Percentiles rank a stretch among this genome's conserved stretches.
These are phyloP conservation scores for Cutaneotrichosporon cutaneum DNA, from an alignment of 1,284 basidiomycete species.

Conservation along the genomic window DNA sequence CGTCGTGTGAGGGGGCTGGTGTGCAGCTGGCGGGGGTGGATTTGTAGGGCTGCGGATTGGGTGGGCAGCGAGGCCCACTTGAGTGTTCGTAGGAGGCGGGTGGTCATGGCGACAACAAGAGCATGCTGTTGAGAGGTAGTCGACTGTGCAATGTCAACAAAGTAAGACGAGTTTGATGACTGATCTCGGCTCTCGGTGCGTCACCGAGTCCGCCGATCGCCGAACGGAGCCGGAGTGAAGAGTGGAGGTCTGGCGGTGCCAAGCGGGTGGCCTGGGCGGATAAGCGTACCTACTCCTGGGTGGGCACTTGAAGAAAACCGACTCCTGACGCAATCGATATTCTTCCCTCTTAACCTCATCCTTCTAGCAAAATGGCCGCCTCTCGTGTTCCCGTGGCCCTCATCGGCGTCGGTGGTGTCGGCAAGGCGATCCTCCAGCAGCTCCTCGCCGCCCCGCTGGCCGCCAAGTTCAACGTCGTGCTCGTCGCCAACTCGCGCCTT, in stretches of 20 bases:
- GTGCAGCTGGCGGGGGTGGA: conserved; percentile 5
- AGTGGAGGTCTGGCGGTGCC: background rate
- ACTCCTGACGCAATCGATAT: background rate
- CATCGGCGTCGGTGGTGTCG: conserved; percentile 84
- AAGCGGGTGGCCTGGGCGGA: background rate
- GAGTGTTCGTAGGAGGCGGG: background rate
- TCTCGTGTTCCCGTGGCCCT: conserved; percentile 62
- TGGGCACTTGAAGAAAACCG: background rate
- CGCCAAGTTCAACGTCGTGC: conserved; percentile 64
- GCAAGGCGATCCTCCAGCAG: conserved; percentile 70
- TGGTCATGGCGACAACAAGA: background rate
- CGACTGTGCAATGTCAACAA: background rate
- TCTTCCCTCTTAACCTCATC: background rate
- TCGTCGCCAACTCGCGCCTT: conserved; percentile 73
- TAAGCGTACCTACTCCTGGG: background rate
- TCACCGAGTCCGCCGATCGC: background rate
- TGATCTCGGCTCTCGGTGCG: background rate
- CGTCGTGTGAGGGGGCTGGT: background rate
- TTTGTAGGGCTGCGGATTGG: background rate
- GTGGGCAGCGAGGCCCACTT: background rate
- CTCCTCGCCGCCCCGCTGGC: conserved; percentile 60
- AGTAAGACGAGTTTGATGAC: too few relatives aligned
- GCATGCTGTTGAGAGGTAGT: background rate
- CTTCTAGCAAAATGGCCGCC: conserved; percentile 16
- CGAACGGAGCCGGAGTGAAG: background rate